These are phyloP conservation scores for Daldinia eschscholtzii DNA, from an alignment of 2,329 filamentous ascomycete genomes.

Conservation along the genomic window DNA sequence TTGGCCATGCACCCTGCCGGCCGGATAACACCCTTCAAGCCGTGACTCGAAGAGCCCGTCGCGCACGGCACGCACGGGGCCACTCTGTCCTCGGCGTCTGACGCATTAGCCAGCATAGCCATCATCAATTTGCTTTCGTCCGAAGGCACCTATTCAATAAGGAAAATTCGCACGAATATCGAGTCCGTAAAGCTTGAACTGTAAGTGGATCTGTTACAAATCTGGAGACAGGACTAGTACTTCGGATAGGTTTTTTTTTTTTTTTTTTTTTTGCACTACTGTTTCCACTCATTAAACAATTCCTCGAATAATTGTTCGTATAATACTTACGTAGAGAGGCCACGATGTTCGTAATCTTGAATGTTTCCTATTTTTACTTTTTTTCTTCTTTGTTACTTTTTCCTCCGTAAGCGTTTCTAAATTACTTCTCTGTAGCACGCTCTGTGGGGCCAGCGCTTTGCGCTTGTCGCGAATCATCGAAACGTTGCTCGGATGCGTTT, in stretches of 20 bases:
- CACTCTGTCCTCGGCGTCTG: conserved; percentile 35
- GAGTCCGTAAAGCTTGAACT: conserved; percentile 15
- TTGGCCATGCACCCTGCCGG: conserved; percentile 41
- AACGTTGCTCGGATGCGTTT: conserved; percentile 41
- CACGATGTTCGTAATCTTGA: conserved; percentile 22
- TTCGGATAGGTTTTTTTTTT: no score
- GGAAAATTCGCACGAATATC: conserved; percentile 19
- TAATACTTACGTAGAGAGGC: neutral
- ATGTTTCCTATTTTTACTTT: conserved; percentile 24
- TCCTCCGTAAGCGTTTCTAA: conserved; percentile 40
- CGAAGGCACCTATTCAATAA: conserved; percentile 22
- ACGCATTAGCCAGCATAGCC: conserved; percentile 26
- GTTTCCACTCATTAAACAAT: conserved; percentile 11
- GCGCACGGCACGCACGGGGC: conserved; percentile 39
- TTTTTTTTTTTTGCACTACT: neutral
- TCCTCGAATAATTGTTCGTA: neutral
- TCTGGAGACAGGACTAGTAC: conserved; percentile 19
- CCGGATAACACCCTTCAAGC: conserved; percentile 40
- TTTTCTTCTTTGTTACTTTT: neutral
- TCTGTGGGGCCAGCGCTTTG: conserved; percentile 45
- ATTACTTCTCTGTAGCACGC: conserved; percentile 33
- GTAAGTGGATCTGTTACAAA: conserved; percentile 23
- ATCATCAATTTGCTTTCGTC: conserved; percentile 41
- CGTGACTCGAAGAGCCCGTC: conserved; percentile 31
- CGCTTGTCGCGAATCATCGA: conserved; percentile 48